Conservation (phyloP, 2,329 filamentous ascomycete genomes). For the Aspergillus sp. region DNA sequence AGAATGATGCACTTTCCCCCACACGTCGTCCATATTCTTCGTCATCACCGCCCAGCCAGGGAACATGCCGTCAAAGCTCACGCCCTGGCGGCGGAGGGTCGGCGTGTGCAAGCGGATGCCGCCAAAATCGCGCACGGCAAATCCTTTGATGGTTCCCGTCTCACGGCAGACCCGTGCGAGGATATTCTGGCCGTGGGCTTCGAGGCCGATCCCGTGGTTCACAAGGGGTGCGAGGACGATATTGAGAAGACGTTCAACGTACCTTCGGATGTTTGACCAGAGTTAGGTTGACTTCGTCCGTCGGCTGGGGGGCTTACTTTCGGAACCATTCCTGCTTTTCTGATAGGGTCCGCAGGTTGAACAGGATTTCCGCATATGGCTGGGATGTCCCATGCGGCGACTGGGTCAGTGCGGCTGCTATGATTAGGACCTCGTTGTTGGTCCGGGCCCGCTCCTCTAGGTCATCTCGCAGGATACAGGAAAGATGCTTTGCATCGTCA, state of each 20-base stretch:
- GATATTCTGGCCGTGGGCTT: slow-evolving; percentile 47
- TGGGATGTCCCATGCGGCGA: slow-evolving; percentile 1
- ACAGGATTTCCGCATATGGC: slow-evolving; percentile 18
- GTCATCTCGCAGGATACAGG: slow-evolving; percentile 22
- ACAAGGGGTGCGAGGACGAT: slow-evolving; percentile 16
- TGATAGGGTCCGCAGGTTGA: slow-evolving; percentile 7
- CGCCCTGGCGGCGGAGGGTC: slow-evolving; percentile 7
- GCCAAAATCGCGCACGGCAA: slow-evolving; percentile 21
- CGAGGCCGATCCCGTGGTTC: slow-evolving; percentile 18
- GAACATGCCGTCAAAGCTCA: slow-evolving; percentile 8
- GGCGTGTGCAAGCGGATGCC: slow-evolving; percentile 18
- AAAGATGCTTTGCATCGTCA: slow-evolving; percentile 19
- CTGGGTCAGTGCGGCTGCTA: slow-evolving; percentile 17
- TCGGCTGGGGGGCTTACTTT: slow-evolving; percentile 1
- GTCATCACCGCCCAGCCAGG: slow-evolving; percentile 8
- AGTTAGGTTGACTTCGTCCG: background rate
- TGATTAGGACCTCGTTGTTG: slow-evolving; percentile 18
- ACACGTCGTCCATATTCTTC: slow-evolving; percentile 11
- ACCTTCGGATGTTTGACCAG: slow-evolving; percentile 6
- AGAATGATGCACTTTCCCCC: slow-evolving; percentile 19
- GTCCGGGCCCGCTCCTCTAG: slow-evolving; percentile 12
- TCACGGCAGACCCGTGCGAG: slow-evolving; percentile 13
- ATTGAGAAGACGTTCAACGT: slow-evolving; percentile 11
- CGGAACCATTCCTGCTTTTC: slow-evolving; percentile 19
- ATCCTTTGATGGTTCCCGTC: slow-evolving; percentile 17